Base-by-base conservation (phyloP, 441 rosid species). In the Arabidopsis hybrid region DNA sequence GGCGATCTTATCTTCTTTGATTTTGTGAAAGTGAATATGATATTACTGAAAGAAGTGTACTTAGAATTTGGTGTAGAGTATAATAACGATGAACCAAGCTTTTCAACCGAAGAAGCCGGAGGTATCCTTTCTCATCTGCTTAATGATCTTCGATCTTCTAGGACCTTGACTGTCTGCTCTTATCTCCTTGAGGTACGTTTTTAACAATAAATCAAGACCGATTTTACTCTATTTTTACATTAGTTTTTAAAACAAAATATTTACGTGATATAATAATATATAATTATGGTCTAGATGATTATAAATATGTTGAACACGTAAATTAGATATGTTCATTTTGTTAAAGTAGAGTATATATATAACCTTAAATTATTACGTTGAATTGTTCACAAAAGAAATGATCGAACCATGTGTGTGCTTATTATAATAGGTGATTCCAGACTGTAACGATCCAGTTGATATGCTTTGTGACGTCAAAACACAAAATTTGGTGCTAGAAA, bases 121-220 rank as follows among this genome's bases (percentile, higher is more conserved):
- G 38, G 38, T 0, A 5, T 60, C 36, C 60, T 85, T 1, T 69
- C 49, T 51, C 65, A 67, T 3, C 61, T 82, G n/a, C 29, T 86
- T 6, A 63, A 63, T 13, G 51, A 72, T 8, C 53, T 83, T 52
- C 42, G 43, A 4, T 4, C 70, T 8, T 81, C 70, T 5, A 75
- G 10, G 62, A 63, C 64, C 12, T 75, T 85, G 58, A 83, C 72
- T 0, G 78, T 83, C 0, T 76, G 84, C 66, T 75, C 82, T 29
- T 83, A 47, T 57, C 55, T 87, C 26, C 81, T 87, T 62, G 86
- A 87, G 87, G 90, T 87, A 79, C 10, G 11, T 52, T 1, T 52
- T 18, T 52, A 52, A 21, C 34, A 21, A 43, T 26, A 26, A 26
- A 38, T 38, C 11, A 2, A 7, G 39, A 36, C 39, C 3, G 39